Conservation (phyloP, 352 stramenopile species). For the Pythium sukuiense region DNA sequence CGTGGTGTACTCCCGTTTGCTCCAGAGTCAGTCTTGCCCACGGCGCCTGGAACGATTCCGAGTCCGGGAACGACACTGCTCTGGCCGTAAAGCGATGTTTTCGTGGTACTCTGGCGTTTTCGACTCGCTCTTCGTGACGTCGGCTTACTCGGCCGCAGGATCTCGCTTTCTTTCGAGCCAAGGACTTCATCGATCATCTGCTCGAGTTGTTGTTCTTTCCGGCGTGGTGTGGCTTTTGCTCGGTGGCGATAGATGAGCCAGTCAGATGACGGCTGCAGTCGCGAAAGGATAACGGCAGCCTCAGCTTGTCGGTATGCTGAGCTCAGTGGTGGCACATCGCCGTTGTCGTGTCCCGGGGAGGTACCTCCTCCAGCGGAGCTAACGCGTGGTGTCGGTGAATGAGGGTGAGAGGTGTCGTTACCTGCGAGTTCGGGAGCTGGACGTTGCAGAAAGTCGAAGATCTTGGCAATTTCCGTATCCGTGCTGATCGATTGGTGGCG, state of each 20-base stretch:
- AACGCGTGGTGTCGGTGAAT: not conserved
- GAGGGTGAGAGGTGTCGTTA: not conserved
- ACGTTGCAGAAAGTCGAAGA: slow-evolving; percentile 31
- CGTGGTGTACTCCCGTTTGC: not conserved
- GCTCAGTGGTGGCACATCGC: not conserved
- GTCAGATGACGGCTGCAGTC: slow-evolving; percentile 41
- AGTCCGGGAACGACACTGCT: not conserved
- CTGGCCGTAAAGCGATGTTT: not conserved
- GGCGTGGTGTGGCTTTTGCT: slow-evolving; percentile 35
- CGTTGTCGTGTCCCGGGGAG: not conserved
- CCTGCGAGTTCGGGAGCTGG: slow-evolving; percentile 11
- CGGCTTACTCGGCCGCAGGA: slow-evolving; percentile 1
- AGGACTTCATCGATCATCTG: slow-evolving; percentile 37
- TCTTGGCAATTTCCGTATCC: slow-evolving; percentile 24
- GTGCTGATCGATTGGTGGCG: not conserved
- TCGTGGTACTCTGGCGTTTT: not conserved
- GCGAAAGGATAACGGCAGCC: slow-evolving; percentile 20
- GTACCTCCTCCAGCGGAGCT: not conserved
- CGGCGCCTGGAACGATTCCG: not conserved
- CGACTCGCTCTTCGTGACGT: not conserved
- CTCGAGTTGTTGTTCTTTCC: slow-evolving; percentile 47
- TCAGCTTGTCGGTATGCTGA: slow-evolving; percentile 19
- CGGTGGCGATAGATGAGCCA: slow-evolving; percentile 67
- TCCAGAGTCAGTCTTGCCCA: not conserved
- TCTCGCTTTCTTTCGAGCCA: slow-evolving; percentile 5